Evolutionary conservation across 495 filamentous ascomycete species (phyloP).

Genomic region (Talaromyces nanjingensis): DNA sequence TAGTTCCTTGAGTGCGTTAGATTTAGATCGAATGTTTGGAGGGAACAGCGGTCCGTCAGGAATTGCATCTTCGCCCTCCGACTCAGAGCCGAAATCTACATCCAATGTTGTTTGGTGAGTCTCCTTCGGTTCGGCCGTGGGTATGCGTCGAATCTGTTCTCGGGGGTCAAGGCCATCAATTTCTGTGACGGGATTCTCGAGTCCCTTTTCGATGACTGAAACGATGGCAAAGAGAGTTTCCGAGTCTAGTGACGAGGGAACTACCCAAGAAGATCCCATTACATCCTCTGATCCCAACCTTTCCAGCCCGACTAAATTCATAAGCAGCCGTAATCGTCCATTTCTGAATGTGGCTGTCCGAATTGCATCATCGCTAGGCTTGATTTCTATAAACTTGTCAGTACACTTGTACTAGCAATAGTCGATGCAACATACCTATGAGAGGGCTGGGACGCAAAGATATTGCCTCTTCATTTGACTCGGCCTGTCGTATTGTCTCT

Average conservation of each 20-base stretch:
- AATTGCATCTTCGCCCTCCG: conserved; percentile 49
- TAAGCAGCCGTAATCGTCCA: conserved; percentile 79
- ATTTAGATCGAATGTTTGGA: conserved; percentile 39
- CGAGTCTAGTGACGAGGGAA: conserved; percentile 60
- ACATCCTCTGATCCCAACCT: conserved; percentile 63
- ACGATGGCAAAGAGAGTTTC: conserved; percentile 55
- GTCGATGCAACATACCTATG: conserved; percentile 29
- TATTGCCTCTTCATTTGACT: conserved; percentile 30
- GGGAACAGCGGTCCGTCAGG: conserved; percentile 66
- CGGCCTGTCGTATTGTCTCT: conserved; percentile 48
- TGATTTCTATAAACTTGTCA: conserved; percentile 45
- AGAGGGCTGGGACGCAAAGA: conserved; percentile 24
- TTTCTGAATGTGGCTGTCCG: conserved; percentile 79
- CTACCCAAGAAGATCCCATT: conserved; percentile 67
- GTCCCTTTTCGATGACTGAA: conserved; percentile 58
- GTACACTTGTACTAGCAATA: background rate
- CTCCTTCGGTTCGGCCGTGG: conserved; percentile 36
- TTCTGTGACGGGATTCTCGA: conserved; percentile 66
- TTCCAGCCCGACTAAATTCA: conserved; percentile 68
- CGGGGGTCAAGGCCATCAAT: conserved; percentile 62
- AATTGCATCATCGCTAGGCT: conserved; percentile 58
- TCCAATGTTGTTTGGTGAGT: conserved; percentile 25
- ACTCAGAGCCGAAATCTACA: conserved; percentile 56
- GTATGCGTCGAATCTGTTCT: conserved; percentile 67
- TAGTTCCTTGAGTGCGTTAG: conserved; percentile 39